A percentile compares a stretch with the other conserved stretches of the same genome.
phyloP scores from a whole-genome alignment of 176 grass and related monocot genomes.

The Hordeum marinum region DNA sequence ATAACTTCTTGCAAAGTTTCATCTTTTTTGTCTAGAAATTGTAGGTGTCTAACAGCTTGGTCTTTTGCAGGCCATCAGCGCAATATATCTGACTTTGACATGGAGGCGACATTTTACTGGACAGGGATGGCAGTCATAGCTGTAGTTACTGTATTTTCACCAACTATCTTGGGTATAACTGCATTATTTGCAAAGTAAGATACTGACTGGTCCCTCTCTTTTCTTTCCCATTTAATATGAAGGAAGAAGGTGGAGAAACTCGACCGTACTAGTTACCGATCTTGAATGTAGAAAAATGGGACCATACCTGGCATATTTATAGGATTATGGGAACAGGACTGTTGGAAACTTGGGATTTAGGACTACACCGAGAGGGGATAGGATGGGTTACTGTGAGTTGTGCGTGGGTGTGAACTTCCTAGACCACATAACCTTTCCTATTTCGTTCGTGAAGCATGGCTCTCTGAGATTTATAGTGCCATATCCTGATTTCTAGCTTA shows the following conservation, averaged over 20 bases:
- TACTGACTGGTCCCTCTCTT: background rate
- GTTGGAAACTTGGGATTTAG: background rate
- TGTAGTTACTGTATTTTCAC: constrained; percentile 47
- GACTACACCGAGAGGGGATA: background rate
- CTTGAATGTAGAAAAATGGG: background rate
- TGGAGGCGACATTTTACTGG: constrained; percentile 55
- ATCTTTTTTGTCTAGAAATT: background rate
- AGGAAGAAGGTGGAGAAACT: background rate
- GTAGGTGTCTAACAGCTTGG: background rate
- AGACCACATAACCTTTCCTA: background rate
- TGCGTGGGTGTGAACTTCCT: background rate
- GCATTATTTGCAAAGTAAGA: constrained; percentile 82
- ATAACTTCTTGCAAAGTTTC: constrained; percentile 1
- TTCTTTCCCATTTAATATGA: background rate
- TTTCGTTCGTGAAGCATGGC: background rate
- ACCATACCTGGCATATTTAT: background rate
- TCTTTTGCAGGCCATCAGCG: constrained; percentile 59
- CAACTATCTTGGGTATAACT: constrained; percentile 67
- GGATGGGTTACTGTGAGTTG: background rate
- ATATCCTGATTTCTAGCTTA: background rate
- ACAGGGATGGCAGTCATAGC: constrained; percentile 63
- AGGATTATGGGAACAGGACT: background rate
- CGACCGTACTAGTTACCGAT: background rate
- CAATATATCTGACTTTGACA: constrained; percentile 50
- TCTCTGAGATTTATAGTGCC: background rate